Percentiles rank a stretch among this genome's conserved stretches.
Conservation (phyloP, 2,329 filamentous ascomycete species). For the Dactylellina haptotyla region DNA sequence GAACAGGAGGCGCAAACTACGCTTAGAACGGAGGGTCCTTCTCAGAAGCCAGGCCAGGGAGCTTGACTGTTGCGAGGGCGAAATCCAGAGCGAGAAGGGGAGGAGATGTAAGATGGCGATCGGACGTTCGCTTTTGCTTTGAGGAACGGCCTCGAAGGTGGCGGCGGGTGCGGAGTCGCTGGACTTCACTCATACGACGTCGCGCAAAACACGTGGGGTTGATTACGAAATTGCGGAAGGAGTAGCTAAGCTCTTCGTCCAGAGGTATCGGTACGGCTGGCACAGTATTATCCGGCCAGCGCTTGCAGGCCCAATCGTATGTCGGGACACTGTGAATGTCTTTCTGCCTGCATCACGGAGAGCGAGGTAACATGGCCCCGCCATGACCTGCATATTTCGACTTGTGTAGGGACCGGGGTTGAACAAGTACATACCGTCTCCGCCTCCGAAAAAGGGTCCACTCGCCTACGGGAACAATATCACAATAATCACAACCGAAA, state of each 20-base stretch:
- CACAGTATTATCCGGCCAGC: slow-evolving; percentile 9
- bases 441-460: too few species aligned
- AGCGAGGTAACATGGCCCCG: slow-evolving; percentile 33
- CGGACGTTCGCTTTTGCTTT: too few species aligned
- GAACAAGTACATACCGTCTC: too few species aligned
- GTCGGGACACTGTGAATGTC: slow-evolving; percentile 4
- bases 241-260: not conserved
- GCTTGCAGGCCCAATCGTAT: slow-evolving; percentile 39
- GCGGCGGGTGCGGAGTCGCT: slow-evolving; percentile 48
- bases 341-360: slow-evolving; percentile 29
- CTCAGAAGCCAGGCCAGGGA: too few species aligned
- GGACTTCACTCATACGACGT: not conserved
- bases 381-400: slow-evolving; percentile 43
- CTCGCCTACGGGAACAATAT: too few species aligned
- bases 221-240: too few species aligned
- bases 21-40: slow-evolving; percentile 2
- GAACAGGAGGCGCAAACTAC: slow-evolving; percentile 12
- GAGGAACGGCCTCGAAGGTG: too few species aligned
- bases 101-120: too few species aligned
- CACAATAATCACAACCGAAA: too few species aligned
- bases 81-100: too few species aligned
- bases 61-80: not conserved
- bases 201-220: slow-evolving; percentile 38
- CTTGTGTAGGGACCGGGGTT: slow-evolving; percentile 43
- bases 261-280: slow-evolving; percentile 9